Conservation (phyloP, 352 stramenopile genomes). For the Salisapilia sapeloensis region DNA sequence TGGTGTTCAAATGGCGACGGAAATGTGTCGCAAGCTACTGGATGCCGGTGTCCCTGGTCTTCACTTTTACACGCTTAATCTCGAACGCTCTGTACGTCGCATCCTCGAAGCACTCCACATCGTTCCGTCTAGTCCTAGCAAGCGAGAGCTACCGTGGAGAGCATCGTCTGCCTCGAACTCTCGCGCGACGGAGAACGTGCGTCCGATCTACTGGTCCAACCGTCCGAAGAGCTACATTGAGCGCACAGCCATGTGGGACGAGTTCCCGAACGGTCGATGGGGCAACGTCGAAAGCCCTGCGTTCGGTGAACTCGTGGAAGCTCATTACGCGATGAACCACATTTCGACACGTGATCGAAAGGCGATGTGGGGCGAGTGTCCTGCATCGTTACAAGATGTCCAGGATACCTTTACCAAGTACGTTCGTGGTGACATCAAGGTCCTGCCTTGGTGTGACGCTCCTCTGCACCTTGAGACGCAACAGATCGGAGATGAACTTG, state of each 20-base stretch:
- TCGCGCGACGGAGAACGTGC: conserved; percentile 79
- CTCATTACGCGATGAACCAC: conserved; percentile 84
- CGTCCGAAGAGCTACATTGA: conserved; percentile 94
- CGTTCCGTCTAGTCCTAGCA: conserved; percentile 17
- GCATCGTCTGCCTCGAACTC: conserved; percentile 80
- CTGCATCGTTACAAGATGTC: conserved; percentile 80
- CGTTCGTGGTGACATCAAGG: conserved; percentile 89
- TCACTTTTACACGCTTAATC: conserved; percentile 93
- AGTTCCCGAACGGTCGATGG: conserved; percentile 95
- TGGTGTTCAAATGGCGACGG: conserved; percentile 88
- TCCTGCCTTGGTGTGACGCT: conserved; percentile 95
- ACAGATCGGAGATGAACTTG: conserved; percentile 68
- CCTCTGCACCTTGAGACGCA: conserved; percentile 89
- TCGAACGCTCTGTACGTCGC: conserved; percentile 79
- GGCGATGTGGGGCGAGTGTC: conserved; percentile 90
- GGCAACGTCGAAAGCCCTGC: conserved; percentile 89
- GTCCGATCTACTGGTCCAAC: conserved; percentile 98
- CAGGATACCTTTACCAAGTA: conserved; percentile 94
- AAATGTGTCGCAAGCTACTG: conserved; percentile 90
- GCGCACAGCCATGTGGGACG: conserved; percentile 95
- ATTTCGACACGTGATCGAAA: conserved; percentile 52
- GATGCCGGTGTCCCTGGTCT: conserved; percentile 75
- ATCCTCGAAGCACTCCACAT: conserved; percentile 73
- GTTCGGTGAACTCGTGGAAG: conserved; percentile 92
- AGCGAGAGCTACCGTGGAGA: conserved; percentile 83